Conservation (phyloP, 2,329 filamentous ascomycete genomes). For the Talaromyces sp. region DNA sequence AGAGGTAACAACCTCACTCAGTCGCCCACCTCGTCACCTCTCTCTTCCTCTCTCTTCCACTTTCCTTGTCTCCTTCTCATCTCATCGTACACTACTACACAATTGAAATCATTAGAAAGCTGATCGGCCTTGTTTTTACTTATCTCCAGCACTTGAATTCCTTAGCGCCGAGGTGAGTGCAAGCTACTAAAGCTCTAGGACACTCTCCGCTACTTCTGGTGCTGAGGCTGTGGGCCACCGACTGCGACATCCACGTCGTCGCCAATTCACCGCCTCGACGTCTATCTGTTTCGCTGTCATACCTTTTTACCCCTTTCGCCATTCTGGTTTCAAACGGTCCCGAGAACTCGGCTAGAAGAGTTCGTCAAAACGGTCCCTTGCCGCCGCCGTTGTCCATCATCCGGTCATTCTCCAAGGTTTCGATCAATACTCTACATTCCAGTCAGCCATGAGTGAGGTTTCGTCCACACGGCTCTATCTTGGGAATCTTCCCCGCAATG, state of each 20-base stretch:
- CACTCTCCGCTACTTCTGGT: conserved; percentile 15
- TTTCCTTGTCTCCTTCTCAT: not conserved
- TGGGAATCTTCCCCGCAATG: conserved; percentile 94
- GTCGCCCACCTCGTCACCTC: conserved; percentile 8
- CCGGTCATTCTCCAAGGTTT: conserved; percentile 4
- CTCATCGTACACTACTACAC: not conserved
- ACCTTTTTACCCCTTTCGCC: not conserved
- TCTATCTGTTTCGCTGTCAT: conserved; percentile 7
- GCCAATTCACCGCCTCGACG: conserved; percentile 16
- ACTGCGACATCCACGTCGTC: conserved; percentile 5
- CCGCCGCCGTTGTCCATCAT: conserved; percentile 1
- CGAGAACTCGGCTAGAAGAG: conserved; percentile 6
- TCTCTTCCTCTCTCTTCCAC: not conserved
- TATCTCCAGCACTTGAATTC: conserved; percentile 2
- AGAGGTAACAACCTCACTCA: not conserved
- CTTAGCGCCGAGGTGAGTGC: conserved; percentile 16
- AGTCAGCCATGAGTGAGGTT: conserved; percentile 71
- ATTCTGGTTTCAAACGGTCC: not conserved
- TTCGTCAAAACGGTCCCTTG: conserved; percentile 9
- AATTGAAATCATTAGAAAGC: not conserved
- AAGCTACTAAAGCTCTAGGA: conserved; percentile 11
- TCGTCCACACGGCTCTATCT: conserved; percentile 94
- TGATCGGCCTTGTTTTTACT: not conserved
- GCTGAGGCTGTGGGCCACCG: conserved; percentile 4
- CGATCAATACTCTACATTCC: conserved; percentile 14